Conservation (phyloP, 805 yeast species). For the Candida patagonica region DNA sequence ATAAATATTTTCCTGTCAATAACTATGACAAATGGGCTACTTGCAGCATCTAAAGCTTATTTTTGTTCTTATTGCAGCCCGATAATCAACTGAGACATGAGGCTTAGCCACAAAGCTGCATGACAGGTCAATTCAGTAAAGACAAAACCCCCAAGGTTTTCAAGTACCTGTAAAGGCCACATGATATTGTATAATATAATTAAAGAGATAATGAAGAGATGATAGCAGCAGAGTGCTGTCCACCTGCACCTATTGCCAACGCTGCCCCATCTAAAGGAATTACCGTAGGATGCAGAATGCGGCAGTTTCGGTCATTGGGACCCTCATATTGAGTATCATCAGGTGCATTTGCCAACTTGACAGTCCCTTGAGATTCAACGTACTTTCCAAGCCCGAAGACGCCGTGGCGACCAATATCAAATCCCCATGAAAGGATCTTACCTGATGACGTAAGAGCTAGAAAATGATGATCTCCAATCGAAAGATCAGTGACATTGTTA, state of each 20-base stretch:
- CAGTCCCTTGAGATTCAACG: neutral
- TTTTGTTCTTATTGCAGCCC: no score
- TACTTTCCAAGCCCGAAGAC: slow-evolving; percentile 1
- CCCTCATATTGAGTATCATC: neutral
- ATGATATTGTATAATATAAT: no score
- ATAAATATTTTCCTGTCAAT: no score
- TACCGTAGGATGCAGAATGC: neutral
- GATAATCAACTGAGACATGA: no score
- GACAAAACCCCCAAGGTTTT: no score
- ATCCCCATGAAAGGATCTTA: slow-evolving; percentile 1
- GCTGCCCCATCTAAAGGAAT: neutral
- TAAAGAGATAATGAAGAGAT: no score
- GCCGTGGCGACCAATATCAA: neutral
- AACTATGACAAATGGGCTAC: no score
- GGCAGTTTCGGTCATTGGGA: neutral
- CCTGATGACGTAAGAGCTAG: neutral
- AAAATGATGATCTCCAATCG: slow-evolving; percentile 4
- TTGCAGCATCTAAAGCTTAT: no score
- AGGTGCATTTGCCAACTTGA: no score
- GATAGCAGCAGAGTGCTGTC: neutral
- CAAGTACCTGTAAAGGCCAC: no score
- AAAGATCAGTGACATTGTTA: neutral
- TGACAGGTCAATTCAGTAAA: no score
- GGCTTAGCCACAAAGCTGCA: no score
- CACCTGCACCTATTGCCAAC: neutral